These are phyloP conservation scores for Abrus precatorius DNA, from an alignment of 306 rosid genomes.

Conservation along the genomic window DNA sequence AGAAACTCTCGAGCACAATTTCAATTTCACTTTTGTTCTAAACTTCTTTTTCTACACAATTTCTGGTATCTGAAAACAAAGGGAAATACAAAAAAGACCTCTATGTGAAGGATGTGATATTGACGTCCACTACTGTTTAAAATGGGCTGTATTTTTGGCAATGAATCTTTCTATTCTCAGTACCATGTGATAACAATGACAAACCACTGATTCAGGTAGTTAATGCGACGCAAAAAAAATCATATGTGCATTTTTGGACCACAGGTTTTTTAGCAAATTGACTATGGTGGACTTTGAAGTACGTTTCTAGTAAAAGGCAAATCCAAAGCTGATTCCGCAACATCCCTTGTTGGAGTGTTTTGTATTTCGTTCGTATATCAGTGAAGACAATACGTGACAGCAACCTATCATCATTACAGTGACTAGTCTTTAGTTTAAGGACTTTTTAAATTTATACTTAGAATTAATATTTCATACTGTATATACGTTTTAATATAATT, in stretches of 20 bases:
- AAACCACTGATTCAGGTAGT: background rate
- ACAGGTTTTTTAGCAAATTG: background rate
- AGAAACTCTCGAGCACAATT: conserved; percentile 26
- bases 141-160: background rate
- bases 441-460: too few relatives aligned
- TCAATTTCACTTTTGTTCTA: background rate
- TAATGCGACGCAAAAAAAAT: background rate
- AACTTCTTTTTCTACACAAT: background rate
- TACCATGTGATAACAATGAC: background rate
- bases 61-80: background rate
- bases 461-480: too few relatives aligned
- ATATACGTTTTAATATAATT: too few relatives aligned
- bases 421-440: background rate
- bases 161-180: background rate
- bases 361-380: background rate
- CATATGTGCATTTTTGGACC: conserved; percentile 4
- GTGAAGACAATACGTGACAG: conserved; percentile 21
- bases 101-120: background rate
- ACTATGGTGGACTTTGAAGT: background rate
- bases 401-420: background rate
- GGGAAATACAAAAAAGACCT: background rate
- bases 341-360: background rate
- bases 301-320: background rate
- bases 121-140: background rate
- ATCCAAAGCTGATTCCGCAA: conserved; percentile 14